Evolutionary conservation across 2,329 filamentous ascomycete species (phyloP), one percentile per base, ranked within the genome.

Genomic region (Aureobasidium namibiae): DNA sequence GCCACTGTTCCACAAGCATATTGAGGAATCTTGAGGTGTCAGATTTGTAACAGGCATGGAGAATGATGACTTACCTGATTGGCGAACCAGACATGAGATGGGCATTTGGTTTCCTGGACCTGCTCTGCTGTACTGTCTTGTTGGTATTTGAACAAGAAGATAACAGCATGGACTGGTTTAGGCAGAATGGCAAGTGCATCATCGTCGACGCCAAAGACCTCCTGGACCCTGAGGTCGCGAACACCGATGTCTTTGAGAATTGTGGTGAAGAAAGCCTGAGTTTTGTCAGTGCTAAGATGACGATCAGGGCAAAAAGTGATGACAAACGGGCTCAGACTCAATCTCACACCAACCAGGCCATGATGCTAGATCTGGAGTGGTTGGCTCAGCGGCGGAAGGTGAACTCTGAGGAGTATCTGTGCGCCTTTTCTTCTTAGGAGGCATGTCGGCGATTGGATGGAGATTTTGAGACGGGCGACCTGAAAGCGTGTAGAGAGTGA

Each of bases 1-100:
- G 94, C 91, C 46, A 96, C 84, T n/a, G 90, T 94, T 21, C 90
- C 94, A 73, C 94, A 99, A 26, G 90, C 87, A 72, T 95, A 95
- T 59, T 83, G 80, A 0, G 85, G 87, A 1, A 89, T 90, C 86
- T 92, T 42, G 36, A 49, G 21, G 24, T 13, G 59, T 61, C 45
- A 61, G 59, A 18, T 3, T 16, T 62, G 13, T 31, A 5, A 11
- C 10, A 21, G 34, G 21, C 11, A 2, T 2, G 36, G 21, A 11
- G 2, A 23, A 9, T 60, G 41, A 62, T 11, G 24, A 66, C 75
- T 21, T 69, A 89, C 87, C 75, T 95, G 92, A 67, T 96, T 96
- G 29, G 92, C 91, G 71, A 96, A 97, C 92, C 94, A 99, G 18
- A 97, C 77, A 31, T 83, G 76, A 3, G 82, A 75, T 0, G 85